Evolutionary conservation across 1,284 basidiomycete genomes (phyloP).

Genomic region (Violaceomyces palustris): DNA sequence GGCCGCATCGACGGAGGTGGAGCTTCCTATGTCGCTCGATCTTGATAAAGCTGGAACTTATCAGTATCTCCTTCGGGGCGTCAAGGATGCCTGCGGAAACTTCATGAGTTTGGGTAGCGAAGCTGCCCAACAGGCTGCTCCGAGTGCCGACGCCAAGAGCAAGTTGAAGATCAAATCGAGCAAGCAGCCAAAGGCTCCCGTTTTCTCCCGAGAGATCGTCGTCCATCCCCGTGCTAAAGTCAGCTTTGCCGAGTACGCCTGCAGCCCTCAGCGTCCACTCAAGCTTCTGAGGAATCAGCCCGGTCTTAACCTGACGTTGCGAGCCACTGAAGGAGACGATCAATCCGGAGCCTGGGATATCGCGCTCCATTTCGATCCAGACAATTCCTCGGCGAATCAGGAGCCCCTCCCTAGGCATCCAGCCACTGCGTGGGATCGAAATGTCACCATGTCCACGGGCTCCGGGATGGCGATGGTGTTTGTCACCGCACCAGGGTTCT

Average conservation of each 20-base stretch:
- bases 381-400: slow-evolving; percentile 20
- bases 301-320: slow-evolving; percentile 18
- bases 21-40: slow-evolving; percentile 39
- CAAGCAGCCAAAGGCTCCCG: background rate
- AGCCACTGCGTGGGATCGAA: slow-evolving; percentile 13
- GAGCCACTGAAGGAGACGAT: slow-evolving; percentile 7
- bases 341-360: slow-evolving; percentile 19
- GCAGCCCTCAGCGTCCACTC: slow-evolving; percentile 67
- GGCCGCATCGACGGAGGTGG: slow-evolving; percentile 27
- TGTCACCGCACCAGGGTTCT: slow-evolving; percentile 67
- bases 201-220: slow-evolving; percentile 59
- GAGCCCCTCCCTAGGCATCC: slow-evolving; percentile 19
- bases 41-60: slow-evolving; percentile 34
- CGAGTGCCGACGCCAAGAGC: background rate
- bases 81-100: slow-evolving; percentile 50
- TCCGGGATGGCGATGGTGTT: slow-evolving; percentile 6
- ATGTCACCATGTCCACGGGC: slow-evolving; percentile 13
- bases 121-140: background rate
- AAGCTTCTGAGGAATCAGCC: slow-evolving; percentile 62
- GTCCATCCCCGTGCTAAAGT: slow-evolving; percentile 72
- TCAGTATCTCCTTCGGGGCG: slow-evolving; percentile 30
- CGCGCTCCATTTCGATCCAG: slow-evolving; percentile 23
- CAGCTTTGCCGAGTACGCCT: slow-evolving; percentile 64
- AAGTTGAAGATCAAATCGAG: background rate
- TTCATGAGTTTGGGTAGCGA: slow-evolving; percentile 3